Conservation (phyloP, 768 basidiomycete species). For the Serendipita sp. region DNA sequence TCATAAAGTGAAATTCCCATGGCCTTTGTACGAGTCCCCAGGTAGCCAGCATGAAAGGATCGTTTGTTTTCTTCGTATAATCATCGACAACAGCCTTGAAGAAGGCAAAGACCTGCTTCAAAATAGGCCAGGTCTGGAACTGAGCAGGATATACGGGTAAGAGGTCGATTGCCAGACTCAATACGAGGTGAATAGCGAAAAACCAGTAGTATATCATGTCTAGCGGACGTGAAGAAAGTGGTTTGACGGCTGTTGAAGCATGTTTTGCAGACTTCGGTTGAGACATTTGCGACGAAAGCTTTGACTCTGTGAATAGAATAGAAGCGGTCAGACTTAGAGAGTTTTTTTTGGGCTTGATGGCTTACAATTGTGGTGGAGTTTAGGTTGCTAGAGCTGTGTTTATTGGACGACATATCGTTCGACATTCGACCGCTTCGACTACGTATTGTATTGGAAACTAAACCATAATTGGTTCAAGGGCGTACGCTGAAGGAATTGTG, state of each 20-base stretch:
- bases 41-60: slow-evolving; percentile 1
- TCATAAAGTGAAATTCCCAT: slow-evolving; percentile 1
- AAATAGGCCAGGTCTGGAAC: neutral
- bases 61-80: neutral
- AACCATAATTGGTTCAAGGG: no score
- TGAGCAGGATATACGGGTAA: neutral
- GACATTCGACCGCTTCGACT: no score
- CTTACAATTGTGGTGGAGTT: no score
- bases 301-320: no score
- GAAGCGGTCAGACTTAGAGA: no score
- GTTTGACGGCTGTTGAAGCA: neutral
- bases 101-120: neutral
- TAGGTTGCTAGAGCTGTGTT: no score
- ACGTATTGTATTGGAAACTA: no score
- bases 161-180: neutral
- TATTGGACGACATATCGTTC: no score
- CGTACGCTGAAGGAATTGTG: no score
- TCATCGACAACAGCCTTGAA: neutral
- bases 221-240: neutral
- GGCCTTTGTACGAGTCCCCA: neutral
- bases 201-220: neutral
- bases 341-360: no score
- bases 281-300: no score
- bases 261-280: no score
- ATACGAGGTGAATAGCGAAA: neutral